Conservation (phyloP, 2,329 filamentous ascomycete genomes). For the Monosporascus sp. region DNA sequence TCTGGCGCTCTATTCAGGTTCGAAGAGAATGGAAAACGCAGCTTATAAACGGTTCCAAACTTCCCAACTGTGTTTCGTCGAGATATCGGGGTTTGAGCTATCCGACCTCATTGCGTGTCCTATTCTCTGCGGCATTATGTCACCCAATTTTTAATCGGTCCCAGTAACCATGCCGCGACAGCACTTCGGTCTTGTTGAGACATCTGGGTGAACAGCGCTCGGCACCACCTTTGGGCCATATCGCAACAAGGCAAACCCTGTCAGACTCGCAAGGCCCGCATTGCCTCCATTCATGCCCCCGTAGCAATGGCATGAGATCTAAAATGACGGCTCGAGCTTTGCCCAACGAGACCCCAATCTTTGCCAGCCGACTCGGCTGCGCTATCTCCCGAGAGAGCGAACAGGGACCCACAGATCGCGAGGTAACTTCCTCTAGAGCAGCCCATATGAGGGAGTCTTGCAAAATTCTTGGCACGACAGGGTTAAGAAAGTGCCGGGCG, state of each 20-base stretch:
- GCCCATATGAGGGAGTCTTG: conserved; percentile 41
- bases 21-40: too few relatives aligned
- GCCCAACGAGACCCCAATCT: neutral
- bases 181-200: conserved; percentile 3
- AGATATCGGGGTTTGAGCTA: too few relatives aligned
- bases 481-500: conserved; percentile 37
- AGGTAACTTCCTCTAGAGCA: conserved; percentile 28
- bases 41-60: too few relatives aligned
- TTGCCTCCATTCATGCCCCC: conserved; percentile 31
- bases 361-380: conserved; percentile 10
- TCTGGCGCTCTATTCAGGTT: too few relatives aligned
- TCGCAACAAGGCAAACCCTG: conserved; percentile 33
- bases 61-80: too few relatives aligned
- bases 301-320: conserved; percentile 22
- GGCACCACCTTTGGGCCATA: conserved; percentile 32
- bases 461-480: conserved; percentile 29
- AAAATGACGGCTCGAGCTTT: conserved; percentile 8
- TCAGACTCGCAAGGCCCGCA: conserved; percentile 26
- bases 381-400: conserved; percentile 19
- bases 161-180: too few relatives aligned
- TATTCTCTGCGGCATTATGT: too few relatives aligned
- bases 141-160: too few relatives aligned
- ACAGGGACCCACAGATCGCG: conserved; percentile 20
- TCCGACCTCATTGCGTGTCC: too few relatives aligned
- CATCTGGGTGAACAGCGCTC: conserved; percentile 27